A percentile compares a stretch with the other conserved stretches of the same genome.
These are phyloP conservation scores for Solanum hybrid DNA, from an alignment of 305 asterid species.

Conservation along the genomic window DNA sequence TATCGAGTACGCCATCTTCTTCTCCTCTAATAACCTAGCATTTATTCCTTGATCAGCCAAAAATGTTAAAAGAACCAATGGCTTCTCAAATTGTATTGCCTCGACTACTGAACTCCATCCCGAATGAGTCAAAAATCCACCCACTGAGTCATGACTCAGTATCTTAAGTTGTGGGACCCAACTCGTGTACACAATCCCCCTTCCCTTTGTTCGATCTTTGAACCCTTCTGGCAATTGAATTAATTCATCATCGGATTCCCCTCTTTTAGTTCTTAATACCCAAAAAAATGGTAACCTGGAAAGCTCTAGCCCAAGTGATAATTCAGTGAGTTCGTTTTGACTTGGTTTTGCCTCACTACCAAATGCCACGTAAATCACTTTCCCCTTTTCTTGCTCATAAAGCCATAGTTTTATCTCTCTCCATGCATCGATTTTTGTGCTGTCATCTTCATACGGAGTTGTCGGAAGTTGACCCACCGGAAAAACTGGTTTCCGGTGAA, in stretches of 20 bases:
- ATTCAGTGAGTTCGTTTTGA: slow-evolving; percentile 28
- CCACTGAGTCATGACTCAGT: slow-evolving; percentile 38
- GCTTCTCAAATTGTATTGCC: slow-evolving; percentile 29
- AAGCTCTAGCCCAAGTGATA: slow-evolving; percentile 43
- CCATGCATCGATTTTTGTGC: slow-evolving; percentile 7
- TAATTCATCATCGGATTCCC: not conserved
- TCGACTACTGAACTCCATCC: slow-evolving; percentile 51
- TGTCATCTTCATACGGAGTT: not conserved
- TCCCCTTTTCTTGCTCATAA: not conserved
- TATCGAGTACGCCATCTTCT: not conserved
- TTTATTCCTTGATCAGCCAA: slow-evolving; percentile 40
- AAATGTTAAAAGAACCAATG: slow-evolving; percentile 37
- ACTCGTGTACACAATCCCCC: slow-evolving; percentile 38
- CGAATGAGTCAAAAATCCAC: slow-evolving; percentile 42
- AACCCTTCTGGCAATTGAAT: slow-evolving; percentile 39
- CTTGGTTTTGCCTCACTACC: slow-evolving; percentile 26
- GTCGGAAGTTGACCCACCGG: slow-evolving; percentile 31
- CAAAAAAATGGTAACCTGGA: slow-evolving; percentile 39
- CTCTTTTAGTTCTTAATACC: slow-evolving; percentile 18
- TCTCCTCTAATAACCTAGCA: slow-evolving; percentile 30
- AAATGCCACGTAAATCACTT: slow-evolving; percentile 29
- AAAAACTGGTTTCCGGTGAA: slow-evolving; percentile 11
- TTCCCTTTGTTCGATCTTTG: slow-evolving; percentile 25
- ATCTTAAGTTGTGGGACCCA: slow-evolving; percentile 51
- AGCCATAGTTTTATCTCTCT: slow-evolving; percentile 10